These are phyloP conservation scores for Syncephalis plumigaleata DNA, from an alignment of 371 early-diverging fungal species.

Conservation along the genomic window DNA sequence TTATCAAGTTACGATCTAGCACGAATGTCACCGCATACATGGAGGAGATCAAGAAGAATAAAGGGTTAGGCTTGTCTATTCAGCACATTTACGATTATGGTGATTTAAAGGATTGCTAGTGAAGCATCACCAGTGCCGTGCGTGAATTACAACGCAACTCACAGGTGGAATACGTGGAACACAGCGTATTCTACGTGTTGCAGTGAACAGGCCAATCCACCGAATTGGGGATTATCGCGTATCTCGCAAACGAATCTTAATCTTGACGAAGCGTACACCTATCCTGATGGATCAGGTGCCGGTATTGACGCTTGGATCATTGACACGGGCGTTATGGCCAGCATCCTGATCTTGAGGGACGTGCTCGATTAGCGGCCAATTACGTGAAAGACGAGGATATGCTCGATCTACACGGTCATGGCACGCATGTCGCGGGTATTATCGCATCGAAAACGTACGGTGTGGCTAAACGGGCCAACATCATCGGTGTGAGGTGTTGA, in stretches of 20 bases:
- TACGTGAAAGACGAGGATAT: background rate
- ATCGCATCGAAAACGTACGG: constrained; percentile 49
- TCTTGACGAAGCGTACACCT: constrained; percentile 7
- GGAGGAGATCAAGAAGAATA: too few relatives aligned
- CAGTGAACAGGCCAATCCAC: background rate
- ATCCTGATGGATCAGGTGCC: constrained; percentile 16
- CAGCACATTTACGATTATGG: too few relatives aligned
- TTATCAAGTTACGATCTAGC: too few relatives aligned
- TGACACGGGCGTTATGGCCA: constrained; percentile 29
- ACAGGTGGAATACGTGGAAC: constrained; percentile 12
- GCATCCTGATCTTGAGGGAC: constrained; percentile 28
- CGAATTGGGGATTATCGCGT: constrained; percentile 29
- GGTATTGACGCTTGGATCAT: constrained; percentile 27
- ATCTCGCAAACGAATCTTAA: constrained; percentile 24
- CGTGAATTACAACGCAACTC: background rate
- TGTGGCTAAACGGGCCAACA: constrained; percentile 36
- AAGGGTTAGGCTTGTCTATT: too few relatives aligned
- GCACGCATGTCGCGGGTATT: constrained; percentile 70
- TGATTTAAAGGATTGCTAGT: too few relatives aligned
- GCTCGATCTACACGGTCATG: constrained; percentile 22
- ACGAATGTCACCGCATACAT: too few relatives aligned
- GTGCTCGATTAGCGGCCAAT: constrained; percentile 11
- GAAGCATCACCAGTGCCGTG: too few relatives aligned
- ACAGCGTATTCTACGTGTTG: constrained; percentile 8
- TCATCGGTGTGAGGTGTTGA: constrained; percentile 41